These are phyloP conservation scores for Neofusicoccum sp. DNA, from an alignment of 2,329 filamentous ascomycete species.

Conservation along the genomic window DNA sequence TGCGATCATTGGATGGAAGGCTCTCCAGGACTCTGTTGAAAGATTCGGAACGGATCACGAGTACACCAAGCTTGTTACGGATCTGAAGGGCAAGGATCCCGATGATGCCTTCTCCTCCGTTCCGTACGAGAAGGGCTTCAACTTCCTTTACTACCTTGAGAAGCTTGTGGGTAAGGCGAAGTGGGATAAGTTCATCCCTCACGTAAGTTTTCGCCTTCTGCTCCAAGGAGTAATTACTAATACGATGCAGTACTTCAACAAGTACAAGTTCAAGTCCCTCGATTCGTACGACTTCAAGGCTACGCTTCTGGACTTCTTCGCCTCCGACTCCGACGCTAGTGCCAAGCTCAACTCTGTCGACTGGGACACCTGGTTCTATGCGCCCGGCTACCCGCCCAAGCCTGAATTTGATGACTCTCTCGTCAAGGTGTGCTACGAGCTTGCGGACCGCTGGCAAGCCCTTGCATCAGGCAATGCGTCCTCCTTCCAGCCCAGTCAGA, in stretches of 20 bases:
- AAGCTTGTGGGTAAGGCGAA: conserved; percentile 77
- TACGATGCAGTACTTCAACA: conserved; percentile 69
- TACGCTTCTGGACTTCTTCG: conserved; percentile 83
- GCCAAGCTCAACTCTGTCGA: conserved; percentile 71
- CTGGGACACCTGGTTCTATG: conserved; percentile 88
- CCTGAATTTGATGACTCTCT: conserved; percentile 86
- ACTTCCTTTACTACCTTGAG: conserved; percentile 89
- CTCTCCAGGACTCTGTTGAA: conserved; percentile 75
- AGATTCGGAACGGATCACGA: conserved; percentile 80
- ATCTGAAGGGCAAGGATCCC: conserved; percentile 86
- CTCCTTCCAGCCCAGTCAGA: conserved; percentile 58
- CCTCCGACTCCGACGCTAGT: conserved; percentile 58
- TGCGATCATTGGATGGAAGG: conserved; percentile 93
- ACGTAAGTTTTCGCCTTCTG: conserved; percentile 49
- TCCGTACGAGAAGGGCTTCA: conserved; percentile 96
- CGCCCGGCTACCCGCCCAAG: conserved; percentile 84
- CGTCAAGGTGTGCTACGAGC: conserved; percentile 78
- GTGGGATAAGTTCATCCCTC: conserved; percentile 92
- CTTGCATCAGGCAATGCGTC: conserved; percentile 29
- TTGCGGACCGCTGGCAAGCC: conserved; percentile 78
- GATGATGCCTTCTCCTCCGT: conserved; percentile 93
- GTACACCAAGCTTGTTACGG: conserved; percentile 87
- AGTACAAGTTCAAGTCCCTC: conserved; percentile 79
- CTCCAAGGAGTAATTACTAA: too few relatives aligned
- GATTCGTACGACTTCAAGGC: conserved; percentile 94